Percentiles rank a stretch among this genome's conserved stretches.
Evolutionary conservation across 2,329 filamentous ascomycete genomes (phyloP).

Genomic region (Cercospora brassicicola): DNA sequence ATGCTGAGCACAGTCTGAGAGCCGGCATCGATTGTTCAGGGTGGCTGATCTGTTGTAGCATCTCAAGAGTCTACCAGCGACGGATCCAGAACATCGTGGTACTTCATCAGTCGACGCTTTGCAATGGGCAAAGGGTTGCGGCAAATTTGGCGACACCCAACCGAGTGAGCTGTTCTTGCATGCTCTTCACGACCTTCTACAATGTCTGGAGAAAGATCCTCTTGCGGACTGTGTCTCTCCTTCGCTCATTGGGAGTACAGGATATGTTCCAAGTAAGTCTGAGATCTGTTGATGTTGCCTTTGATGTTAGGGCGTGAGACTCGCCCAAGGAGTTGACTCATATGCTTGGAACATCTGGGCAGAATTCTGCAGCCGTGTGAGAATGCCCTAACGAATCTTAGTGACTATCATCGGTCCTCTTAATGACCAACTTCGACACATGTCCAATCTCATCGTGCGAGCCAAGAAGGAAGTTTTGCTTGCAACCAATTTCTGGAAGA

Average conservation of each 20-base stretch:
- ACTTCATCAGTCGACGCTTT: constrained; percentile 37
- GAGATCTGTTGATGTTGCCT: neutral
- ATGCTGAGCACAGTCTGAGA: neutral
- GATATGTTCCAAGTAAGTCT: constrained; percentile 40
- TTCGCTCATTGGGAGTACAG: constrained; percentile 60
- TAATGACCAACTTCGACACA: constrained; percentile 71
- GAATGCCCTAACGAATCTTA: constrained; percentile 42
- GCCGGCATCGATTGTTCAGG: neutral
- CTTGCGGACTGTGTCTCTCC: constrained; percentile 58
- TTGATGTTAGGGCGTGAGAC: neutral
- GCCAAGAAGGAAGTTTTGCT: constrained; percentile 72
- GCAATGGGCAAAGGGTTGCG: constrained; percentile 59
- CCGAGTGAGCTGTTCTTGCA: constrained; percentile 69
- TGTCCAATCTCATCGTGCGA: constrained; percentile 71
- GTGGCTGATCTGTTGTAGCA: constrained; percentile 17
- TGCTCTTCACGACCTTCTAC: constrained; percentile 66
- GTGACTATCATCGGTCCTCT: constrained; percentile 69
- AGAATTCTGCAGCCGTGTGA: neutral
- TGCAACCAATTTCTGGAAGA: constrained; percentile 74
- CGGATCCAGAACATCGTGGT: constrained; percentile 15
- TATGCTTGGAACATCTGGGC: neutral
- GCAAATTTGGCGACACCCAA: constrained; percentile 63
- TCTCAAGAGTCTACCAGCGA: constrained; percentile 26
- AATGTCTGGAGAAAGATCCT: constrained; percentile 55
- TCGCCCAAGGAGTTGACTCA: neutral